Evolutionary conservation across 768 basidiomycete genomes (phyloP).

Genomic region (Macrolepiota albuminosa): DNA sequence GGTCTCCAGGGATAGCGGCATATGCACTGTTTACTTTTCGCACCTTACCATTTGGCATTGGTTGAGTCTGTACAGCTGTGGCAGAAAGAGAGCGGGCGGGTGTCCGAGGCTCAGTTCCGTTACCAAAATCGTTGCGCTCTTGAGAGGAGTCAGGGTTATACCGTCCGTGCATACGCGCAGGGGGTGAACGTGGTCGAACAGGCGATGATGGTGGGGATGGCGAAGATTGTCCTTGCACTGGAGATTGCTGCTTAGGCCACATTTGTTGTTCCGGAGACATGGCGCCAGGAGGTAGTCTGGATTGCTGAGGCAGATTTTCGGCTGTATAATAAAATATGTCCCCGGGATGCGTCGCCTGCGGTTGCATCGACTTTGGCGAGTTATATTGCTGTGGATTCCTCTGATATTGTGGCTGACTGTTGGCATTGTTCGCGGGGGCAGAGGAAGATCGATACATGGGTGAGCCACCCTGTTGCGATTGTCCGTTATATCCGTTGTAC

Average conservation of each 20-base stretch:
- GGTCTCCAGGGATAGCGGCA: constrained; percentile 42
- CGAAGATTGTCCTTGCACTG: constrained; percentile 25
- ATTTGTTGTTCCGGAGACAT: constrained; percentile 48
- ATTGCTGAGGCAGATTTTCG: constrained; percentile 28
- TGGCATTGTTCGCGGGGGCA: constrained; percentile 17
- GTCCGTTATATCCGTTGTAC: constrained; percentile 47
- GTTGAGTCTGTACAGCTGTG: constrained; percentile 41
- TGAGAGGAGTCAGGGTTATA: constrained; percentile 30
- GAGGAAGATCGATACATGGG: constrained; percentile 22
- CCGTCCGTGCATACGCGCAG: constrained; percentile 25
- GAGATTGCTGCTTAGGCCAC: constrained; percentile 17
- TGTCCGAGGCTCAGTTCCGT: constrained; percentile 29
- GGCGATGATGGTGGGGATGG: constrained; percentile 25
- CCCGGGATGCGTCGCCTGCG: constrained; percentile 23
- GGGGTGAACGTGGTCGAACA: constrained; percentile 51
- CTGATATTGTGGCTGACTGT: constrained; percentile 25
- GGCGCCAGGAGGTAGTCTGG: constrained; percentile 52
- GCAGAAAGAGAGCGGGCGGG: constrained; percentile 71
- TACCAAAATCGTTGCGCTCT: constrained; percentile 24
- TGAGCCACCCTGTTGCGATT: constrained; percentile 24
- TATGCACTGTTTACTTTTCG: constrained; percentile 68
- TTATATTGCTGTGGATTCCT: constrained; percentile 24
- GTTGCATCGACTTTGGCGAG: constrained; percentile 19
- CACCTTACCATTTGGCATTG: constrained; percentile 43
- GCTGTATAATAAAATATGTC: constrained; percentile 37